Percentiles rank a stretch among this genome's conserved stretches.
These are phyloP conservation scores for Myrmaecium sp. DNA, from an alignment of 2,329 filamentous ascomycete species.

Conservation along the genomic window DNA sequence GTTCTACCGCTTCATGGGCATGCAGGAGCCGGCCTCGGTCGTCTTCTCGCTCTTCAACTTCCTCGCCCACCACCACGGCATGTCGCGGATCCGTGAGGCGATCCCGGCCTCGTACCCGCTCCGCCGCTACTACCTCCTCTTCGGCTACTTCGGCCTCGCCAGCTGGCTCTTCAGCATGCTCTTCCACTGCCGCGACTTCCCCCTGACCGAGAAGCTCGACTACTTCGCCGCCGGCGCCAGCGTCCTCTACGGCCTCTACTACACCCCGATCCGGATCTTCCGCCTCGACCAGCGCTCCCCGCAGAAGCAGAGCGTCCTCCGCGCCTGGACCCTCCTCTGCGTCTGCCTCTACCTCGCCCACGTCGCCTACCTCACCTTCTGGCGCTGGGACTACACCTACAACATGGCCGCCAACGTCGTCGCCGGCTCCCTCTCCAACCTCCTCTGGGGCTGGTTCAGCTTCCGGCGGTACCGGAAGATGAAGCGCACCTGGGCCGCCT, in stretches of 20 bases:
- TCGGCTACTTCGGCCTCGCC: conserved; percentile 65
- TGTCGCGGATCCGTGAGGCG: conserved; percentile 48
- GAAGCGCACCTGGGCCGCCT: conserved; percentile 62
- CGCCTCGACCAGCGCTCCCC: conserved; percentile 49
- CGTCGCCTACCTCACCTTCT: conserved; percentile 67
- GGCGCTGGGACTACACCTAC: conserved; percentile 89
- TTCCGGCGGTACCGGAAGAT: conserved; percentile 54
- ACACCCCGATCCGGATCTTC: conserved; percentile 66
- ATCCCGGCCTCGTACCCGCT: conserved; percentile 62
- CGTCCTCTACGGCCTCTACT: conserved; percentile 84
- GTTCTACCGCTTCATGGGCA: conserved; percentile 74
- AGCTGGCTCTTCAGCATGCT: conserved; percentile 81
- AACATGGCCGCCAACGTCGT: conserved; percentile 94
- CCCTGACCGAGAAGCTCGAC: conserved; percentile 77
- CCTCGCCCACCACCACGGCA: conserved; percentile 64
- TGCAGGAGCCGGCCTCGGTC: conserved; percentile 90
- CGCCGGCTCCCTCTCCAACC: conserved; percentile 62
- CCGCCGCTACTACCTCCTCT: conserved; percentile 60
- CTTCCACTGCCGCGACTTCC: conserved; percentile 84
- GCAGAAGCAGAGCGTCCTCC: conserved; percentile 36
- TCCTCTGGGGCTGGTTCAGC: conserved; percentile 76
- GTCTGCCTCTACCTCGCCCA: conserved; percentile 54
- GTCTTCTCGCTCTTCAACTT: conserved; percentile 89
- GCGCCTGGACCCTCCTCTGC: conserved; percentile 63
- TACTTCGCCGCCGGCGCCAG: conserved; percentile 87